Evolutionary conservation across 345 rosid species (phyloP).

Genomic region (Heritiera fomes): DNA sequence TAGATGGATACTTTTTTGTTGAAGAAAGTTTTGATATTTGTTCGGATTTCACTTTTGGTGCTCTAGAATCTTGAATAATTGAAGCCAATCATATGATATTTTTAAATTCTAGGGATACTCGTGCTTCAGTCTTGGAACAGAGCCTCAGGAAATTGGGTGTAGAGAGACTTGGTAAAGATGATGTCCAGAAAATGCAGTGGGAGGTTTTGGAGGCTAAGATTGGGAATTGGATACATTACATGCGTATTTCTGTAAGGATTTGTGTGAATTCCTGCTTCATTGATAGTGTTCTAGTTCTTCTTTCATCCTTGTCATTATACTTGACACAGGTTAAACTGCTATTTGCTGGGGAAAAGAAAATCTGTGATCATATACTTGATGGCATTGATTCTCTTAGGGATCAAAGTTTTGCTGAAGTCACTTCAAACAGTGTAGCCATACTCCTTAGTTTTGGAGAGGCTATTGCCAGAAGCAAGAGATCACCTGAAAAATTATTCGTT

Average conservation of each 20-base stretch:
- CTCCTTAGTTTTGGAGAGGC: slow-evolving; percentile 97
- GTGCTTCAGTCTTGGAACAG: slow-evolving; percentile 83
- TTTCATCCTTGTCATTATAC: slow-evolving; percentile 19
- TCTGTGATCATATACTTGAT: slow-evolving; percentile 81
- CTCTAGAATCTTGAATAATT: slow-evolving; percentile 3
- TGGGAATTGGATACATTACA: slow-evolving; percentile 93
- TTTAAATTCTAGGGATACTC: slow-evolving; percentile 60
- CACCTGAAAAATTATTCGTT: slow-evolving; percentile 92
- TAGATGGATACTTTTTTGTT: neutral
- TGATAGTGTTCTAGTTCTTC: slow-evolving; percentile 3
- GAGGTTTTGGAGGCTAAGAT: slow-evolving; percentile 96
- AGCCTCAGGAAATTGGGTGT: slow-evolving; percentile 87
- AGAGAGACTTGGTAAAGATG: slow-evolving; percentile 92
- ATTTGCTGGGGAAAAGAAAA: slow-evolving; percentile 78
- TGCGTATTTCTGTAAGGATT: slow-evolving; percentile 82
- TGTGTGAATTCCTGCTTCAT: slow-evolving; percentile 8
- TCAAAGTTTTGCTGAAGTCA: slow-evolving; percentile 85
- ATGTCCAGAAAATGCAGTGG: slow-evolving; percentile 98
- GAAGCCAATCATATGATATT: neutral
- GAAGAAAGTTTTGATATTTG: neutral
- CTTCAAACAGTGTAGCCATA: slow-evolving; percentile 66
- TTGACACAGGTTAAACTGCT: slow-evolving; percentile 81
- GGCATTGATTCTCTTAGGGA: slow-evolving; percentile 75
- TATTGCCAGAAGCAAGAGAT: slow-evolving; percentile 94
- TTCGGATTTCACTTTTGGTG: neutral